phyloP scores from a whole-genome alignment of 305 asterid species.

The Fraxinus velutina region DNA sequence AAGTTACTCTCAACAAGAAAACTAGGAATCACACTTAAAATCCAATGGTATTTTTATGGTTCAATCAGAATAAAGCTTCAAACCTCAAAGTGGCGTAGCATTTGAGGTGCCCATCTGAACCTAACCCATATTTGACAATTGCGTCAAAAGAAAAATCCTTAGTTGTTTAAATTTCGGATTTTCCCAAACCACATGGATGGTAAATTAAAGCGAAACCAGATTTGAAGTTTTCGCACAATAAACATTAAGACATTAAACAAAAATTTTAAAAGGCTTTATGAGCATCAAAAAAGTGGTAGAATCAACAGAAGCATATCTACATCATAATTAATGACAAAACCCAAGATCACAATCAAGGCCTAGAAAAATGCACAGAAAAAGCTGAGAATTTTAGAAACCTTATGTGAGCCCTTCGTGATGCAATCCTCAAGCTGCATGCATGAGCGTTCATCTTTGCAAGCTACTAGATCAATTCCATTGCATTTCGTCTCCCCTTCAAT shows the following conservation, averaged over 20 bases:
- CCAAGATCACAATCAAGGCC: slow-evolving; percentile 2
- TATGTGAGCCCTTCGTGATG: slow-evolving; percentile 55
- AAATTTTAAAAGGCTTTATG: background rate
- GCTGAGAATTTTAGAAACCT: slow-evolving; percentile 43
- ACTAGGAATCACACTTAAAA: background rate
- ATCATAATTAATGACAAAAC: background rate
- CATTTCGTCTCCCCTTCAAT: slow-evolving; percentile 38
- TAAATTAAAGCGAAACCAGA: background rate
- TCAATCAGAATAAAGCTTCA: background rate
- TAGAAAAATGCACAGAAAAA: slow-evolving; percentile 4
- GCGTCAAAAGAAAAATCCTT: background rate
- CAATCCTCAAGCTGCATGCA: slow-evolving; percentile 92
- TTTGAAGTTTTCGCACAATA: background rate
- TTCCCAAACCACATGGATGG: background rate
- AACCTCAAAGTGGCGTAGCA: background rate
- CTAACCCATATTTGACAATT: background rate
- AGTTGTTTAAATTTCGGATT: background rate
- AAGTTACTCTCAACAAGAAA: background rate
- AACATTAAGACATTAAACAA: background rate
- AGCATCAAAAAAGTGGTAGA: background rate
- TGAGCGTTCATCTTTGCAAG: slow-evolving; percentile 87
- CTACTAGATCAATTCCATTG: slow-evolving; percentile 69
- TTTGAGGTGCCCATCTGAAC: background rate
- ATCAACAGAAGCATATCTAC: background rate
- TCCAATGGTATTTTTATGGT: background rate